Evolutionary conservation across 257 asterid genomes (phyloP).

Genomic region (Solanum chaucha): DNA sequence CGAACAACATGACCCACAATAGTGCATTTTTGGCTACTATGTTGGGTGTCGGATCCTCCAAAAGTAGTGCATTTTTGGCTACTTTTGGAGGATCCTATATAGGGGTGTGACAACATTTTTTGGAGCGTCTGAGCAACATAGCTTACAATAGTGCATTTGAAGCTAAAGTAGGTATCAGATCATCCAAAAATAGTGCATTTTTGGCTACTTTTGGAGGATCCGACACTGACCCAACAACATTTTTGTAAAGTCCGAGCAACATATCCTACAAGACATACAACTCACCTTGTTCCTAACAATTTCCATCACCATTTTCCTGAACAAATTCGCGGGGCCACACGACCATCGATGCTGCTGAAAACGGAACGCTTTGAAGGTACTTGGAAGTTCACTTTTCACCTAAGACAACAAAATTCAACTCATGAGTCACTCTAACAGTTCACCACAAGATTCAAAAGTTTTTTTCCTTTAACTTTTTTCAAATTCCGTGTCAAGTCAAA

Average conservation of each 20-base stretch:
- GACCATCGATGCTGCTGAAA: slow-evolving; percentile 98
- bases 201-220: neutral
- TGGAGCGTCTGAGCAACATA: neutral
- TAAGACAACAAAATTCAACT: neutral
- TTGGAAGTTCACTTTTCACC: slow-evolving; percentile 92
- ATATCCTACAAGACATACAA: neutral
- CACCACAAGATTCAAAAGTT: neutral
- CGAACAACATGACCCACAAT: neutral
- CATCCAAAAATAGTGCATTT: neutral
- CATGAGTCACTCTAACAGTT: neutral
- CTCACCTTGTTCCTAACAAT: slow-evolving; percentile 71
- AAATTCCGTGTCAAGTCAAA: neutral
- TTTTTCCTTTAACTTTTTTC: neutral
- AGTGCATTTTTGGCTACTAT: neutral
- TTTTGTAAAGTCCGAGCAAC: neutral
- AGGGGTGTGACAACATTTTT: neutral
- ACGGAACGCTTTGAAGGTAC: slow-evolving; percentile 91
- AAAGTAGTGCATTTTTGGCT: neutral
- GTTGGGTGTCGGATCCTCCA: neutral
- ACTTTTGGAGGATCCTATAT: neutral
- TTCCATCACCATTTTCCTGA: slow-evolving; percentile 86
- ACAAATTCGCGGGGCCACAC: slow-evolving; percentile 91
- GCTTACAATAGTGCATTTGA: neutral
- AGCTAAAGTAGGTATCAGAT: neutral
- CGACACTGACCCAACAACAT: neutral